These are phyloP conservation scores for Naganishia vaughanmartiniae DNA, from an alignment of 768 basidiomycete genomes.

Conservation along the genomic window DNA sequence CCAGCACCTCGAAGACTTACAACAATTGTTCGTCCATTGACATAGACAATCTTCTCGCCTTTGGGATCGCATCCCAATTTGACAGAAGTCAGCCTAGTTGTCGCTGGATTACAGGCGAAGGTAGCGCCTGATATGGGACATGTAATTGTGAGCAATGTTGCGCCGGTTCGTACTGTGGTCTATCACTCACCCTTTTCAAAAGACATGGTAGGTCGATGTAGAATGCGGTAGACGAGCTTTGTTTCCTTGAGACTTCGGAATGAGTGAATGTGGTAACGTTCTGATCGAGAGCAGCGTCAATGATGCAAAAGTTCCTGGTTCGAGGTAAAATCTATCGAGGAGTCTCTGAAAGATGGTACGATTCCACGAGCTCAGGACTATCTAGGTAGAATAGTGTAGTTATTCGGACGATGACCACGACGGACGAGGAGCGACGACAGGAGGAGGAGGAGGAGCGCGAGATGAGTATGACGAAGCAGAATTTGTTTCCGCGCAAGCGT, in stretches of 20 bases:
- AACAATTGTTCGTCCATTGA: constrained; percentile 78
- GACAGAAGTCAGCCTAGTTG: constrained; percentile 66
- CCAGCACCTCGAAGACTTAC: constrained; percentile 57
- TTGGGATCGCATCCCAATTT: constrained; percentile 66
- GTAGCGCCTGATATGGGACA: constrained; percentile 29
- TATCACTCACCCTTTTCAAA: background rate
- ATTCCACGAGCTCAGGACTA: too few species aligned
- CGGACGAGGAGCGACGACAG: too few species aligned
- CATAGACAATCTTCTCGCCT: constrained; percentile 77
- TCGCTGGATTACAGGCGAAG: constrained; percentile 68
- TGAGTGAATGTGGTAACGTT: too few species aligned
- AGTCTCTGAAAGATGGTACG: too few species aligned
- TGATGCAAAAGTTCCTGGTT: too few species aligned
- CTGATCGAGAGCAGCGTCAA: too few species aligned
- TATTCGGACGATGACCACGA: background rate
- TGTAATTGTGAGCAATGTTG: background rate
- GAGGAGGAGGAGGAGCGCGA: too few species aligned
- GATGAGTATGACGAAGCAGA: constrained; percentile 1
- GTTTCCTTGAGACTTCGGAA: background rate
- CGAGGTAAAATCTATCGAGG: too few species aligned
- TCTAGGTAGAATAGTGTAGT: background rate
- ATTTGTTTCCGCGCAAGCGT: background rate
- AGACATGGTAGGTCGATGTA: background rate
- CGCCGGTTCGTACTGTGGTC: background rate
- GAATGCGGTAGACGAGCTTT: background rate